Base-by-base conservation (phyloP, 306 rosid genomes). In the Purshia tridentata region DNA sequence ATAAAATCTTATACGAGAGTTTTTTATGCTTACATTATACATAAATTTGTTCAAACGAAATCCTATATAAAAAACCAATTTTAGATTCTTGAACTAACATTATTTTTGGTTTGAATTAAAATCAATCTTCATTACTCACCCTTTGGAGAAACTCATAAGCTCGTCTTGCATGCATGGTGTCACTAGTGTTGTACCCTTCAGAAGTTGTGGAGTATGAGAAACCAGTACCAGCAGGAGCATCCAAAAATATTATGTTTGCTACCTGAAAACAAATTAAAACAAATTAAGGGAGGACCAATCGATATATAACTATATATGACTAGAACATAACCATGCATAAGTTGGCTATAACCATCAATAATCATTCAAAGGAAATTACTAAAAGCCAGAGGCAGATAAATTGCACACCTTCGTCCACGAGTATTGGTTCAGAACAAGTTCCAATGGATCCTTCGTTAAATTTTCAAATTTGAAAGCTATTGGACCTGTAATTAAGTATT, bases 211-310 rank as follows among this genome's bases (percentile, higher is more conserved):
- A 50, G 71, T 79, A 79, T 6, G 83, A 79, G 74, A 68, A 79
- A 35, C 83, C 83, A 42, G 83, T 74, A 3, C 79, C 79, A 22
- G 67, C 76, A 42, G 83, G 83, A 11, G 79, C 71, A 41, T 79
- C 82, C 44, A 79, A 2, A 37, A 72, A 73, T 67, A 79, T 79
- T 42, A 79, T 8, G 70, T 73, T 78, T 9, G 82, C 78, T 13
- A 73, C 45, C 82, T 78, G 58, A 22, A 58, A 67, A 47, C 46
- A 23, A 23, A 56, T 23, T 23, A 22, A 58, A 67, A 47, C 46
- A 23, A 23, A 56, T 23, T 23, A 23, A 23, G 35, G 35, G 7
- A 18, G 23, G 4, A 55, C 5, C 20, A 29, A 23, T 23, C 2
- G 35, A 23, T 23, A 23, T 23, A 23, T 23, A 23, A 23, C 35